Evolutionary conservation across 1,139 yeast species (phyloP).

Genomic region (Arxiozyma bovina): DNA sequence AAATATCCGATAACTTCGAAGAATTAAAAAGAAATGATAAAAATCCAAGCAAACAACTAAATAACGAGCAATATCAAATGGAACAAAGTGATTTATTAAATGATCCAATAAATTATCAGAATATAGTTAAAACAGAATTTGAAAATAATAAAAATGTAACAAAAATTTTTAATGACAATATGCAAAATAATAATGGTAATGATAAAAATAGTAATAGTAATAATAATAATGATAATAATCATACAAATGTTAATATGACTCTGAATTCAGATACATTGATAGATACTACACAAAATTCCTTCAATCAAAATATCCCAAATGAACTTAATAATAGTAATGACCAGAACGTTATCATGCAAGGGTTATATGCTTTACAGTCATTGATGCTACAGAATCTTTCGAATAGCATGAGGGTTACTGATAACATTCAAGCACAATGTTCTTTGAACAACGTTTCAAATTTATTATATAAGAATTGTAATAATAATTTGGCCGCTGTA

Average conservation of each 20-base stretch:
- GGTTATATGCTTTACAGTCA: background rate
- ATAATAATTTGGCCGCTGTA: background rate
- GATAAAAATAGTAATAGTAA: background rate
- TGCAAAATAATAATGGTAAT: background rate
- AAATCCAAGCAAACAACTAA: background rate
- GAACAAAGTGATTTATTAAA: background rate
- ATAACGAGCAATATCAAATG: background rate
- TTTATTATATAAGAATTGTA: background rate
- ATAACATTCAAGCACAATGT: background rate
- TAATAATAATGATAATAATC: background rate
- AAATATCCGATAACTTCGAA: background rate
- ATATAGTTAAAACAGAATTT: background rate
- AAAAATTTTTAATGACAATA: background rate
- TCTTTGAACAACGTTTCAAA: conserved; percentile 1
- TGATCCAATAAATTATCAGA: background rate
- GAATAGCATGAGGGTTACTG: no score
- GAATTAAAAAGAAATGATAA: background rate
- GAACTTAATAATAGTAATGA: background rate
- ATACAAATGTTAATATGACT: background rate
- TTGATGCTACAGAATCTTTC: background rate
- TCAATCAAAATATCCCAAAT: background rate
- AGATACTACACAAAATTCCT: background rate
- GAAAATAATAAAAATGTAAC: background rate
- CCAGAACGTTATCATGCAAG: background rate
- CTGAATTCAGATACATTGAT: background rate